phyloP scores from a whole-genome alignment of 139 green algal species.

The Closterium sp. region DNA sequence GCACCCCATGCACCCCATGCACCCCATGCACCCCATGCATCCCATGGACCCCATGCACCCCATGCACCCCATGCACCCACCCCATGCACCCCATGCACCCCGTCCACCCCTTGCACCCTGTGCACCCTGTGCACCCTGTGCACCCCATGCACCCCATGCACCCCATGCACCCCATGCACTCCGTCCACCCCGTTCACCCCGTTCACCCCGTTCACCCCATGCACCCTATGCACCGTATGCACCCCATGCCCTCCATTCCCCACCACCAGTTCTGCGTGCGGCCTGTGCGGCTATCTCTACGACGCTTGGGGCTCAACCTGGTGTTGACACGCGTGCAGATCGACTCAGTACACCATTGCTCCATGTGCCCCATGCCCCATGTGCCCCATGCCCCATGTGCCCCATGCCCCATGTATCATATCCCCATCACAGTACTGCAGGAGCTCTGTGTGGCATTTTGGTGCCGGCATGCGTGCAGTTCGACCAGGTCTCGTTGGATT shows the following conservation, averaged over 20 bases:
- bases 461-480: not conserved
- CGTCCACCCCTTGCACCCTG: too few relatives aligned
- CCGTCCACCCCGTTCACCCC: not conserved
- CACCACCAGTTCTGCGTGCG: too few relatives aligned
- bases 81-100: too few relatives aligned
- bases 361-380: not conserved
- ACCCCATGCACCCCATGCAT: too few relatives aligned
- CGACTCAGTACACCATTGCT: too few relatives aligned
- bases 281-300: not conserved
- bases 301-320: not conserved
- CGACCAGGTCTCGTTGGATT: slow-evolving; percentile 23
- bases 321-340: not conserved
- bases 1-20: too few relatives aligned
- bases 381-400: not conserved
- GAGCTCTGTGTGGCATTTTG: too few relatives aligned
- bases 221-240: too few relatives aligned
- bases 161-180: not conserved
- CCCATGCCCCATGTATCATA: not conserved
- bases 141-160: not conserved
- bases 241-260: too few relatives aligned
- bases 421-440: not conserved
- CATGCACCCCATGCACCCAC: too few relatives aligned
- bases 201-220: not conserved
- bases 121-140: too few relatives aligned
- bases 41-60: too few relatives aligned